A percentile compares a stretch with the other conserved stretches of the same genome.
Conservation (phyloP, 805 yeast species). For the Cyberlindnera meyerae region DNA sequence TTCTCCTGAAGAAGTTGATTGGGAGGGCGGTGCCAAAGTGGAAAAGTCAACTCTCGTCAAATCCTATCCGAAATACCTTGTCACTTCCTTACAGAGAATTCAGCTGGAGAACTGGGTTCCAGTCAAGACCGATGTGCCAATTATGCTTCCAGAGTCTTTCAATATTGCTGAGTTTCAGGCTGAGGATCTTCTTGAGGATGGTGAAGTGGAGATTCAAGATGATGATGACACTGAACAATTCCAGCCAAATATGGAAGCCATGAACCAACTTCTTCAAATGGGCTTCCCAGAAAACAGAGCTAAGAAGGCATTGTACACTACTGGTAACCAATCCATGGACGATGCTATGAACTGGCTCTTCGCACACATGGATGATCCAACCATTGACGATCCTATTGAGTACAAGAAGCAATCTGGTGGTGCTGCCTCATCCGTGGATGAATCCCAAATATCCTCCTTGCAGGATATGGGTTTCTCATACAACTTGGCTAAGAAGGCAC, state of each 20-base stretch:
- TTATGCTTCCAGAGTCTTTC: conserved; percentile 44
- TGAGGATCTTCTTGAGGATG: conserved; percentile 39
- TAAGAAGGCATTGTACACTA: conserved; percentile 60
- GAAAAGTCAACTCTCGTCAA: conserved; percentile 39
- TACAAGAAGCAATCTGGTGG: no score
- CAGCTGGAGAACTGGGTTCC: conserved; percentile 89
- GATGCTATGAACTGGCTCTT: conserved; percentile 88
- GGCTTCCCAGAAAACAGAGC: conserved; percentile 78
- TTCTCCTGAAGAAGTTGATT: conserved; percentile 54
- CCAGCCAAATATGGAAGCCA: conserved; percentile 48
- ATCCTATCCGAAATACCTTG: conserved; percentile 65
- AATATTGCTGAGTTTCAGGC: conserved; percentile 42
- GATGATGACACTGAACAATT: conserved; percentile 33
- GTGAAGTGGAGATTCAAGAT: conserved; percentile 28
- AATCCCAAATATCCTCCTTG: conserved; percentile 43
- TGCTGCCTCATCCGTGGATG: no score
- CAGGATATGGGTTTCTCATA: conserved; percentile 74
- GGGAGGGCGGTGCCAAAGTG: conserved; percentile 19
- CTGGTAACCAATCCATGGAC: conserved; percentile 64
- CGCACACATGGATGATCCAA: conserved; percentile 81
- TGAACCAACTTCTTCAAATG: conserved; percentile 63
- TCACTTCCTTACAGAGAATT: conserved; percentile 74
- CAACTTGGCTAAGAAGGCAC: conserved; percentile 67
- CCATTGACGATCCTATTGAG: conserved; percentile 49
- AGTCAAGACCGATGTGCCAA: conserved; percentile 69